These are phyloP conservation scores for Chlorella sp. DNA, from an alignment of 139 green algal genomes.

Conservation along the genomic window DNA sequence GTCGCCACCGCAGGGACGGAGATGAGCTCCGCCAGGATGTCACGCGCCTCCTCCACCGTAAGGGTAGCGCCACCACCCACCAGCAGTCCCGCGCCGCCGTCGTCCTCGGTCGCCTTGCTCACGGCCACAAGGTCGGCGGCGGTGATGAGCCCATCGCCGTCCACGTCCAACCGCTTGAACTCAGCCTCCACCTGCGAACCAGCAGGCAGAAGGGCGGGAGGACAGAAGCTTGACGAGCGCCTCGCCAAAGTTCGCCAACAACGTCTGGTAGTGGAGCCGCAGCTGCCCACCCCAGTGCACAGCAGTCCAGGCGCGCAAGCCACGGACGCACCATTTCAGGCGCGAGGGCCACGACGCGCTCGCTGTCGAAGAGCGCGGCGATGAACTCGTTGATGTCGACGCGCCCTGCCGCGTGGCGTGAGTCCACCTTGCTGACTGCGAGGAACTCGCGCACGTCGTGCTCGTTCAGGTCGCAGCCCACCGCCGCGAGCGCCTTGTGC, in stretches of 20 bases:
- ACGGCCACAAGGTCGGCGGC: slow-evolving; percentile 21
- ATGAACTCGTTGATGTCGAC: slow-evolving; percentile 36
- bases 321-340: neutral
- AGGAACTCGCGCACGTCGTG: slow-evolving; percentile 23
- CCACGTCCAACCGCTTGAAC: slow-evolving; percentile 24
- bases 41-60: neutral
- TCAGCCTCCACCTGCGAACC: slow-evolving; percentile 11
- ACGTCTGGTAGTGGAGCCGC: neutral
- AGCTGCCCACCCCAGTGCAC: too few species aligned
- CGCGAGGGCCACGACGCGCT: neutral
- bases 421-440: slow-evolving; percentile 13
- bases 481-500: slow-evolving; percentile 4
- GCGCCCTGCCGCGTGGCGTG: neutral
- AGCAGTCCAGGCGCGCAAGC: too few species aligned
- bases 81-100: neutral
- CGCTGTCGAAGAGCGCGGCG: slow-evolving; percentile 20
- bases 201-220: neutral
- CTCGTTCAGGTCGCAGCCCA: slow-evolving; percentile 10
- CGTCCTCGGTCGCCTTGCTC: neutral
- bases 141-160: slow-evolving; percentile 22
- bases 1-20: too few species aligned
- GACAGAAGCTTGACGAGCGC: too few species aligned
- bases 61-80: neutral
- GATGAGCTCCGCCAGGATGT: slow-evolving; percentile 2
- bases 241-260: neutral